These are phyloP conservation scores for Cinchona pubescens DNA, from an alignment of 257 asterid species.

Conservation along the genomic window DNA sequence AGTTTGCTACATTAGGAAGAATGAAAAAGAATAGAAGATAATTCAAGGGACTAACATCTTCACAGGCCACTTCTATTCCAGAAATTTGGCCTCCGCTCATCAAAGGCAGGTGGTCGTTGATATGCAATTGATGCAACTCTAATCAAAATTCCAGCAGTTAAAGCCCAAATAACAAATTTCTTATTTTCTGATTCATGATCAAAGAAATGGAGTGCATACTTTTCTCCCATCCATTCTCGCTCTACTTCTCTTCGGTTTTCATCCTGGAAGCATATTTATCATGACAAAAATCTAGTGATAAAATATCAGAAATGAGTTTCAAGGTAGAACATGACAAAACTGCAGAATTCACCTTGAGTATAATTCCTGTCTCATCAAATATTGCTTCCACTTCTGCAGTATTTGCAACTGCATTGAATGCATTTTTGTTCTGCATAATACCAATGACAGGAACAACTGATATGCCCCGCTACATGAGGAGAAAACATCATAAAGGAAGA, in stretches of 20 bases:
- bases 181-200: conserved; percentile 42
- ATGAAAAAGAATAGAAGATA: background rate
- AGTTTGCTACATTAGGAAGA: conserved; percentile 2
- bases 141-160: conserved; percentile 79
- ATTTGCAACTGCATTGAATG: conserved; percentile 50
- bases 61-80: conserved; percentile 52
- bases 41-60: conserved; percentile 8
- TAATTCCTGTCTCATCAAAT: conserved; percentile 77
- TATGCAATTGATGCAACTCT: conserved; percentile 60
- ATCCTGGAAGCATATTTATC: conserved; percentile 37
- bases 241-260: conserved; percentile 63
- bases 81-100: conserved; percentile 56
- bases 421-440: conserved; percentile 47
- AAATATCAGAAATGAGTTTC: conserved; percentile 5
- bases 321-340: too few species aligned
- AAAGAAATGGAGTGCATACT: conserved; percentile 68
- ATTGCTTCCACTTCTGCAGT: conserved; percentile 70
- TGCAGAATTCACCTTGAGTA: too few species aligned
- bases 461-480: conserved; percentile 46
- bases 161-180: conserved; percentile 65
- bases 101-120: conserved; percentile 51
- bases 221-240: conserved; percentile 55
- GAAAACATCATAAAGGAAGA: background rate
- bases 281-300: background rate
- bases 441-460: conserved; percentile 77